Evolutionary conservation across 306 rosid species (phyloP).

Genomic region (Trifolium subterraneum): DNA sequence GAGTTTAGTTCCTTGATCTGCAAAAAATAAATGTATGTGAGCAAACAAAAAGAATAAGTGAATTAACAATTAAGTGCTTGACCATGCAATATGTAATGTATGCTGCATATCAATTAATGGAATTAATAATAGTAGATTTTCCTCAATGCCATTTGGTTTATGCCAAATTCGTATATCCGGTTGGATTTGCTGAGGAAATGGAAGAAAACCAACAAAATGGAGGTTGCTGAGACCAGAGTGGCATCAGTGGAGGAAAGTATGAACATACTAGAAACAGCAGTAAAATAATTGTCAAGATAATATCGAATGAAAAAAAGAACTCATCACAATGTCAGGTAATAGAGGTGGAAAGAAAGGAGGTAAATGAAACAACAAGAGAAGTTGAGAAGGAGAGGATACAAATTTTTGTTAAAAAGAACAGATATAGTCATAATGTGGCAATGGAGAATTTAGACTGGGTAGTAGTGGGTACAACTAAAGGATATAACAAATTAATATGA

Average conservation of each 20-base stretch:
- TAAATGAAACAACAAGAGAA: neutral
- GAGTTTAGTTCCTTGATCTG: slow-evolving; percentile 99
- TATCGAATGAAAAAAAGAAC: neutral
- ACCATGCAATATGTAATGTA: slow-evolving; percentile 11
- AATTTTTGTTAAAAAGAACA: neutral
- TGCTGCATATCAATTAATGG: neutral
- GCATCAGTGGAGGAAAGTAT: neutral
- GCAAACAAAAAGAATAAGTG: slow-evolving; percentile 29
- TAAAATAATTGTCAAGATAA: neutral
- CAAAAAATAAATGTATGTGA: slow-evolving; percentile 43
- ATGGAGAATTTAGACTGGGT: neutral
- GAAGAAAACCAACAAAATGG: neutral
- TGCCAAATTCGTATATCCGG: neutral
- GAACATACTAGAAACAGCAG: neutral
- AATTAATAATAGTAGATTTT: neutral
- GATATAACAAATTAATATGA: neutral
- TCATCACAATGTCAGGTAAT: neutral
- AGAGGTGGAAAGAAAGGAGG: slow-evolving; percentile 2
- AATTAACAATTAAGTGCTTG: slow-evolving; percentile 20
- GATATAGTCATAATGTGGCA: neutral
- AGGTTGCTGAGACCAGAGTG: neutral
- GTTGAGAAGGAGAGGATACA: neutral
- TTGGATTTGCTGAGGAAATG: neutral
- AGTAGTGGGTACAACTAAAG: neutral
- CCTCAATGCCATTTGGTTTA: neutral